Conservation (phyloP, 2,329 filamentous ascomycete genomes). For the Zymoseptoria pseudotritici region DNA sequence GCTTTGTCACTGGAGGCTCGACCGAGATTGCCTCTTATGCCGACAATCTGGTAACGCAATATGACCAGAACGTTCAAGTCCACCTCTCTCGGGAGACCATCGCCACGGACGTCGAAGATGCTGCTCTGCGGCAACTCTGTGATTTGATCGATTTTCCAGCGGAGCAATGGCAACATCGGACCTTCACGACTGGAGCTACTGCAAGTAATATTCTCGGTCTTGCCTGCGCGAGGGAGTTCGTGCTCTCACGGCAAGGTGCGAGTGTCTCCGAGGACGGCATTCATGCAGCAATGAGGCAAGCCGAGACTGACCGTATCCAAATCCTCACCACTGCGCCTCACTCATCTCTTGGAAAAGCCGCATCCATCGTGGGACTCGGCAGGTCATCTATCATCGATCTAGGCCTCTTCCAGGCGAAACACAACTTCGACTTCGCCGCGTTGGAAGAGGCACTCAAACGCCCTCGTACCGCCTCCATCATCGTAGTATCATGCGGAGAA, state of each 20-base stretch:
- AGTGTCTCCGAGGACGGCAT: conserved; percentile 65
- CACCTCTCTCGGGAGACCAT: conserved; percentile 71
- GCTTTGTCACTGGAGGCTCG: conserved; percentile 77
- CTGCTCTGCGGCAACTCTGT: conserved; percentile 61
- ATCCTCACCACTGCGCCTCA: conserved; percentile 76
- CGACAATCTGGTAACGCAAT: conserved; percentile 72
- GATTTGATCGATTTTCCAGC: conserved; percentile 57
- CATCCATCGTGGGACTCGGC: conserved; percentile 73
- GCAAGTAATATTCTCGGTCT: conserved; percentile 59
- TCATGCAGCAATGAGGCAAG: conserved; percentile 54
- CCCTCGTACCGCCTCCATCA: conserved; percentile 55
- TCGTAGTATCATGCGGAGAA: conserved; percentile 77
- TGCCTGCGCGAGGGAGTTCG: conserved; percentile 62
- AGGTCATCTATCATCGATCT: conserved; percentile 59
- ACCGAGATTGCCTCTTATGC: conserved; percentile 74
- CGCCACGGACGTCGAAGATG: conserved; percentile 67
- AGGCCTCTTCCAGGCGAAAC: conserved; percentile 48
- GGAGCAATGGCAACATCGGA: conserved; percentile 59
- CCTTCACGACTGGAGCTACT: conserved; percentile 70
- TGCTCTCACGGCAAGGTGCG: conserved; percentile 38
- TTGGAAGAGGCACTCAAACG: conserved; percentile 54
- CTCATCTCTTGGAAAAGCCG: conserved; percentile 77
- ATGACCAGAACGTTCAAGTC: conserved; percentile 79
- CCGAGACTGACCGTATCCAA: conserved; percentile 61
- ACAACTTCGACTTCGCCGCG: conserved; percentile 60